These are phyloP conservation scores for Pontederia crassipes DNA, from an alignment of 176 grass and related monocot genomes.

Conservation along the genomic window DNA sequence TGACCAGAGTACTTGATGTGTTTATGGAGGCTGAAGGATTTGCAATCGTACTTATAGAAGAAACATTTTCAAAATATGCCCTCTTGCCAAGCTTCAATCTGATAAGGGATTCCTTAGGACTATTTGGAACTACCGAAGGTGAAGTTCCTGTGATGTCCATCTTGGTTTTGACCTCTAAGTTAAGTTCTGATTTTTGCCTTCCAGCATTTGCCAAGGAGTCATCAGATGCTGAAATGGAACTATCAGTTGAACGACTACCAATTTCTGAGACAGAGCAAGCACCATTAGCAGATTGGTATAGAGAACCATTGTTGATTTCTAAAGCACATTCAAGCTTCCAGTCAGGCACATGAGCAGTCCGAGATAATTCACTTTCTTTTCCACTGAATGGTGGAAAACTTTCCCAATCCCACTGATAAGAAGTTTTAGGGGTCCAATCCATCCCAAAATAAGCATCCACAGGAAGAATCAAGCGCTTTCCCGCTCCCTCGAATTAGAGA, in stretches of 20 bases:
- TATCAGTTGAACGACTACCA: background rate
- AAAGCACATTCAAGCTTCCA: background rate
- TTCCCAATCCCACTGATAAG: constrained; percentile 9
- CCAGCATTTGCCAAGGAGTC: background rate
- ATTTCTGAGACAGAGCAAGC: constrained; percentile 6
- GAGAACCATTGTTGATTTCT: background rate
- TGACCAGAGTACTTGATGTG: background rate
- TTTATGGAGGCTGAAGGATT: background rate
- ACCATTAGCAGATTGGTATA: background rate
- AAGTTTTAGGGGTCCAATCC: constrained; percentile 2
- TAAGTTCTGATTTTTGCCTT: background rate
- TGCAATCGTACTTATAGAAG: background rate
- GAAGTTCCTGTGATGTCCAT: background rate
- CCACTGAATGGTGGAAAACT: background rate
- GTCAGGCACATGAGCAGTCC: background rate
- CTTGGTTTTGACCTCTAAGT: background rate
- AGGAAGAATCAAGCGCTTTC: background rate
- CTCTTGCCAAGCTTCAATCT: constrained; percentile 18
- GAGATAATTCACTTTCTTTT: constrained; percentile 1
- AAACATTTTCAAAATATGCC: constrained; percentile 13
- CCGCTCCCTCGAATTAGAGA: background rate
- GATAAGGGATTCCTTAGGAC: background rate
- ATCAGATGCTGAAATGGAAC: constrained; percentile 10
- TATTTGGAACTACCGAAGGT: background rate
- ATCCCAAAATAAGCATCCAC: background rate